Conservation (phyloP, 1,284 basidiomycete genomes). For the Apiotrichum akiyoshidainum region DNA sequence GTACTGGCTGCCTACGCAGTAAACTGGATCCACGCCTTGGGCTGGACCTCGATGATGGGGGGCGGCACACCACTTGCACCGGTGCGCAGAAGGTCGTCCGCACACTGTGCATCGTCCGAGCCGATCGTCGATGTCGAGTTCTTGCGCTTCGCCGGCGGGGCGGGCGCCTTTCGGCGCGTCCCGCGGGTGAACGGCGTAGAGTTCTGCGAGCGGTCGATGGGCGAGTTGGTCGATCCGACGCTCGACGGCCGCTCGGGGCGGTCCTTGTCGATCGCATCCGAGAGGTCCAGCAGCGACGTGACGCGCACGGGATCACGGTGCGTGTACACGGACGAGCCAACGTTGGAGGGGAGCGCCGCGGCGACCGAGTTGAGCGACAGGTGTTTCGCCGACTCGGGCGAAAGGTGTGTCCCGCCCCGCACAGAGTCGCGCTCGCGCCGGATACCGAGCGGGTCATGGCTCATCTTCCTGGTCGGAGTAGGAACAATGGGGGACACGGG, state of each 20-base stretch:
- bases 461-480: neutral
- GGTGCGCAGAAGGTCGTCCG: slow-evolving; percentile 29
- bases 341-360: slow-evolving; percentile 8
- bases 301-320: slow-evolving; percentile 34
- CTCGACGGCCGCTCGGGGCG: slow-evolving; percentile 1
- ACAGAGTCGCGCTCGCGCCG: neutral
- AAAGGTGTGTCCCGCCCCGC: neutral
- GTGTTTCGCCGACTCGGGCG: slow-evolving; percentile 8
- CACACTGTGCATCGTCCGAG: neutral
- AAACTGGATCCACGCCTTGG: slow-evolving; percentile 39
- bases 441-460: neutral
- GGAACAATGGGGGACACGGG: neutral
- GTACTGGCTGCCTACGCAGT: slow-evolving; percentile 8
- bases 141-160: slow-evolving; percentile 31
- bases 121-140: slow-evolving; percentile 15
- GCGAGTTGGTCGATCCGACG: slow-evolving; percentile 8
- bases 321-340: neutral
- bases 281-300: slow-evolving; percentile 42
- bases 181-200: slow-evolving; percentile 14
- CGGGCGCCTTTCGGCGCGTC: slow-evolving; percentile 30
- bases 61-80: slow-evolving; percentile 37
- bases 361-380: slow-evolving; percentile 12
- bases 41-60: slow-evolving; percentile 39
- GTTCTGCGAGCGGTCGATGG: slow-evolving; percentile 10
- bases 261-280: slow-evolving; percentile 25